Evolutionary conservation across 148 eudicot genomes (phyloP).

Genomic region (Rheum nobile): DNA sequence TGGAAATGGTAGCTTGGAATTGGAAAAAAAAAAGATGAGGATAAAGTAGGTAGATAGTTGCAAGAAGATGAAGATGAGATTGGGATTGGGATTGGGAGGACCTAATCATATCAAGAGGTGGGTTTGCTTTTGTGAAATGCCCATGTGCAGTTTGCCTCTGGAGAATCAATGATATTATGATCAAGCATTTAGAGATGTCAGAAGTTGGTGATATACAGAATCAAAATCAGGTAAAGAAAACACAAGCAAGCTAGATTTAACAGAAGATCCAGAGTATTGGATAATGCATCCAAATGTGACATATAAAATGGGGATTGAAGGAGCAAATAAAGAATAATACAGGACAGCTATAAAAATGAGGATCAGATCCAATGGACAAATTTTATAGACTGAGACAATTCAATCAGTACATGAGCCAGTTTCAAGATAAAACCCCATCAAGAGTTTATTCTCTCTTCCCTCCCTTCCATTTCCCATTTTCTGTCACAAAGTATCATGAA

Average conservation of each 20-base stretch:
- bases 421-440: neutral
- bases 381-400: neutral
- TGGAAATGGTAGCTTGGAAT: neutral
- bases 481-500: neutral
- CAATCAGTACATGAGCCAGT: constrained; percentile 6
- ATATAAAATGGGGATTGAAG: neutral
- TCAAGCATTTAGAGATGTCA: neutral
- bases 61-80: neutral
- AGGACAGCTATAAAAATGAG: neutral
- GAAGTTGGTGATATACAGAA: neutral
- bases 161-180: neutral
- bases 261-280: neutral
- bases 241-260: too few species aligned
- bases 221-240: neutral
- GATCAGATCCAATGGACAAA: neutral
- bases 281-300: neutral
- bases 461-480: neutral
- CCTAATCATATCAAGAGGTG: neutral
- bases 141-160: neutral
- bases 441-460: constrained; percentile 1
- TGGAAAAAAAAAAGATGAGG: neutral
- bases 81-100: neutral
- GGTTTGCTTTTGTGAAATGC: neutral
- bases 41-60: neutral
- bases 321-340: neutral